Evolutionary conservation across 306 rosid genomes (phyloP), one percentile per base, ranked within the genome.

Genomic region (Pachyrhizus erosus): DNA sequence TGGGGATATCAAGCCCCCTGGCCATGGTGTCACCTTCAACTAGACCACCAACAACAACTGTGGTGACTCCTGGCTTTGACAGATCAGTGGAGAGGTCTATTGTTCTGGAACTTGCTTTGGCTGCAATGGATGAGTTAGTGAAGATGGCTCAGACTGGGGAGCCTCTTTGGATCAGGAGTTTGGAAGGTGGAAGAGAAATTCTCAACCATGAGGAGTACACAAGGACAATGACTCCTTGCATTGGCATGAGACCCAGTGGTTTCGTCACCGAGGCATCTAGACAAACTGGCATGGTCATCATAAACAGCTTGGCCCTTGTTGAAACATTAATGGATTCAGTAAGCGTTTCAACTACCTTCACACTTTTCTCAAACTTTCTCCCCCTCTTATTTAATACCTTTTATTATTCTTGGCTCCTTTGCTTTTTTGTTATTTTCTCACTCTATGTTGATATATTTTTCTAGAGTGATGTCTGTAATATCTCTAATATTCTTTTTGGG

Each of bases 291-390:
- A 83, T 92, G 87, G 99, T 96, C 82, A 92, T 96, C 64, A 91
- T 96, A 70, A 96, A 93, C 87, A 92, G 97, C 89, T 68, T 91
- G 80, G 96, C 94, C 21, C 97, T 96, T 39, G 98, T 96, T n/a
- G 99, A 96, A 51, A 92, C 97, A 2, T 72, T 96, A 73, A 93
- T 96, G 98, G 99, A 96, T 72, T 89, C 97, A 27, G 99, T 95
- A 90, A 80, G 82, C 33, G 18, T 7, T 49, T 8, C 77, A 67
- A 34, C 67, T 43, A 9, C 66, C 51, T 58, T 14, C 24, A 42
- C 40, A 31, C n/a, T 42, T 78, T 57, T 65, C 33, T 70, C 24
- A 40, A 33, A 54, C 29, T 78, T 31, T 7, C 23, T 0, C 2
- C 27, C 31, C 29, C n/a, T 13, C 70, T 34, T 21, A 12, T 15